phyloP scores from a whole-genome alignment of 2,329 filamentous ascomycete species.

The Apiospora malaysiana region DNA sequence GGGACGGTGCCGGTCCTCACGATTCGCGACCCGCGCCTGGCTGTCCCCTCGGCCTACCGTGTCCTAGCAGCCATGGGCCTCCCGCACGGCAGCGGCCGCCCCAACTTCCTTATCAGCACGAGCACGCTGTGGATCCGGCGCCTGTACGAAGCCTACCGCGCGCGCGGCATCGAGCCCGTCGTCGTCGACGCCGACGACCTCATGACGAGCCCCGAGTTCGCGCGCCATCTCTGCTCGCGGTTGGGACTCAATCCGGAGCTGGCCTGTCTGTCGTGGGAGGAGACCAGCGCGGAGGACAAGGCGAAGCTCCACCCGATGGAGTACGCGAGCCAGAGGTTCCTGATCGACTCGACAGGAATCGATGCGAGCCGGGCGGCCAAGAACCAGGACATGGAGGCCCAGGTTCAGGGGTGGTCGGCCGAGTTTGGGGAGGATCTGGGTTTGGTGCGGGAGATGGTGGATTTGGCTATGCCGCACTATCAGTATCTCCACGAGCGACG shows the following conservation, averaged over 20 bases:
- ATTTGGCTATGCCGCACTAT: neutral
- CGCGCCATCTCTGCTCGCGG: neutral
- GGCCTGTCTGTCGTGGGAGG: neutral
- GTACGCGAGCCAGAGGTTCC: conserved; percentile 1
- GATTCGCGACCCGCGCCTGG: neutral
- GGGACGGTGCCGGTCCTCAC: neutral
- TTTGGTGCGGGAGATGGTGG: neutral
- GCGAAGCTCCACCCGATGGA: neutral
- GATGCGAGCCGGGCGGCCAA: neutral
- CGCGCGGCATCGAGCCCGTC: neutral
- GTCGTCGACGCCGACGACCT: conserved; percentile 1
- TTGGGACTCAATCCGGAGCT: neutral
- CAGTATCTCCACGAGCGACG: neutral
- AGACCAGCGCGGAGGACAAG: neutral
- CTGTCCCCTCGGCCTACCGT: neutral
- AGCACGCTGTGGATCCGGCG: neutral
- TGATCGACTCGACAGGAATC: neutral
- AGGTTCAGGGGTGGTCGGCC: neutral
- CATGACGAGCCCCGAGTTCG: neutral
- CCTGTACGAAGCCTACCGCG: neutral
- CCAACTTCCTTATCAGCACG: conserved; percentile 2
- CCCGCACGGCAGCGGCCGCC: neutral
- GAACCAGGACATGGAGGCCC: neutral
- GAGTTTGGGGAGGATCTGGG: neutral
- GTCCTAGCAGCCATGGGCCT: neutral